Evolutionary conservation across 768 basidiomycete genomes (phyloP), one percentile per base, ranked within the genome.

Genomic region (Leccinum rimulosum): DNA sequence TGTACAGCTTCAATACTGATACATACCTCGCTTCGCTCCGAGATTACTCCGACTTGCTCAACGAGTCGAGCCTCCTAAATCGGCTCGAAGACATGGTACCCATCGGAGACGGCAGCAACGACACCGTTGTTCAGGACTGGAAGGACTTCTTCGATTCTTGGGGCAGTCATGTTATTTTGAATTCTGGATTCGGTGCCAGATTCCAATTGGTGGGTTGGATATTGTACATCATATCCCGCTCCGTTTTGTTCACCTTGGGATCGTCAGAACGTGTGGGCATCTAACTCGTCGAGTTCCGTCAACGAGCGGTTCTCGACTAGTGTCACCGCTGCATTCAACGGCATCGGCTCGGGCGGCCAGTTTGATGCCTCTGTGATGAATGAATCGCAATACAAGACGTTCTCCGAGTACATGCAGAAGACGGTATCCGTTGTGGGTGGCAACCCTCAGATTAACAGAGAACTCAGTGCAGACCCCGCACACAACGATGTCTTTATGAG

Each of bases 1-100:
- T 64, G 57, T 64, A 64, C 55, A 59, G 62, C 14, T 64, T 62
- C 54, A 64, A 63, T 40, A 45, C 62, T 1, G 54, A 60, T 33
- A 52, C 50, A 3, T 64, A 64, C 52, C 49, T 56, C 3, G 63
- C 63, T 33, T 51, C 50, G 15, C 17, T 64, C 38, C 52, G 50
- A 49, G 25, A 64, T 27, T 64, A 64, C 14, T 48, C 9, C 8
- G 50, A 57, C 56, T 27, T 60, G 43, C 51, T 56, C 17, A 50
- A 52, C 15, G 51, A 58, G 52, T 28, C 30, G 5, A 27, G 40
- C 25, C 57, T 58, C 22, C 11, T 33, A 19, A 53, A 9, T 2
- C 35, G 57, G 43, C 57, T 58, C 15, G 28, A 43, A 47, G 31
- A 43, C 1, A 10, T n/a, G 45, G 15, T 15, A 6, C 51, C 57